phyloP scores from a whole-genome alignment of 2,329 filamentous ascomycete genomes.

The Epichloe sylvatica region DNA sequence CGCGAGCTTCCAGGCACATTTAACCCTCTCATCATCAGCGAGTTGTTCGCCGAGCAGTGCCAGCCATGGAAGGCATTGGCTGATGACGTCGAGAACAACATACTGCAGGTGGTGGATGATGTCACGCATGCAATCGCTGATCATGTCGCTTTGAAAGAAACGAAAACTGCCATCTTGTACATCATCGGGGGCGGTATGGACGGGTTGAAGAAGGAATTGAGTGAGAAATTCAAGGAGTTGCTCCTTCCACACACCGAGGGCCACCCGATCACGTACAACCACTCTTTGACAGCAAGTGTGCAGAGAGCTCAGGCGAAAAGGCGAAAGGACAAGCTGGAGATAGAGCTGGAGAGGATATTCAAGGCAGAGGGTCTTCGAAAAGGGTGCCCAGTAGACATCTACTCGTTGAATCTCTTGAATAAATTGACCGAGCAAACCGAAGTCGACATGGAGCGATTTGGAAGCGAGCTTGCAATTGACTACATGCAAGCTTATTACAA shows the following conservation, averaged over 20 bases:
- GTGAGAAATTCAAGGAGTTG: slow-evolving; percentile 9
- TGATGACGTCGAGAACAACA: not conserved
- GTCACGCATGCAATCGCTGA: slow-evolving; percentile 4
- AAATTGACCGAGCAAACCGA: not conserved
- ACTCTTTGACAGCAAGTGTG: slow-evolving; percentile 28
- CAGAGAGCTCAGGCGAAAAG: slow-evolving; percentile 13
- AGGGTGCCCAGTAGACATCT: too few species aligned
- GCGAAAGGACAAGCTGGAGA: not conserved
- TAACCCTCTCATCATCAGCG: slow-evolving; percentile 42
- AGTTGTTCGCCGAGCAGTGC: slow-evolving; percentile 47
- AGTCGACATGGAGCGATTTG: slow-evolving; percentile 1
- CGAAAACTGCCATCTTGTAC: slow-evolving; percentile 5
- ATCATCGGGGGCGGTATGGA: slow-evolving; percentile 11
- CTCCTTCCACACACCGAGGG: not conserved
- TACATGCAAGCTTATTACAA: slow-evolving; percentile 28
- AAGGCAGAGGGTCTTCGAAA: too few species aligned
- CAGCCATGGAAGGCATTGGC: slow-evolving; percentile 37
- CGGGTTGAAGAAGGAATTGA: slow-evolving; percentile 13
- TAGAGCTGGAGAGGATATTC: not conserved
- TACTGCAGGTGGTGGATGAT: slow-evolving; percentile 6
- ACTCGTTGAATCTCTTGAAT: too few species aligned
- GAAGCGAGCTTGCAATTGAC: slow-evolving; percentile 15
- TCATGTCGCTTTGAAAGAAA: slow-evolving; percentile 9
- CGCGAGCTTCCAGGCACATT: slow-evolving; percentile 47
- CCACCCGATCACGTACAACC: slow-evolving; percentile 42